Evolutionary conservation across 176 grass and related monocot species (phyloP).

Genomic region (Eremochloa ophiuroides): DNA sequence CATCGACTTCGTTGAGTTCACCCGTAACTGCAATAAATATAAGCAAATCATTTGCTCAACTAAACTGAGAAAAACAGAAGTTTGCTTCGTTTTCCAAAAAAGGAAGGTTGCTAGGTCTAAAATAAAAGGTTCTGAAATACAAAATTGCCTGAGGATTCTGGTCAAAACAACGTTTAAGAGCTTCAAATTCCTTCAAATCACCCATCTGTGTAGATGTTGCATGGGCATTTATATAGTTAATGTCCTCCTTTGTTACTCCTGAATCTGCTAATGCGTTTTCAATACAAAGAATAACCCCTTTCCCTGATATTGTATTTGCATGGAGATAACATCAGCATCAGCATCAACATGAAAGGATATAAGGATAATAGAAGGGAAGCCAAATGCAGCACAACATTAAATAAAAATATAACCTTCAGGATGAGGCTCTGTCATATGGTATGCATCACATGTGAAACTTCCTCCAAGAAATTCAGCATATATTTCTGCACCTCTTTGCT

Average conservation of each 20-base stretch:
- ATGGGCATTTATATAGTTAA: constrained; percentile 99
- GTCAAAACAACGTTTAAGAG: constrained; percentile 78
- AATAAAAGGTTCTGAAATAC: constrained; percentile 18
- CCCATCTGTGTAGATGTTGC: constrained; percentile 91
- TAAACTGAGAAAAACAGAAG: background rate
- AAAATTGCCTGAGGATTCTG: constrained; percentile 68
- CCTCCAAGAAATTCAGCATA: constrained; percentile 98
- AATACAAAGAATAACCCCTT: constrained; percentile 87
- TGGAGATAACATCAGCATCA: constrained; percentile 25
- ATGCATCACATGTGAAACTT: constrained; percentile 98
- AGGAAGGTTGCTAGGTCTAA: background rate
- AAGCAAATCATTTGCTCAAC: constrained; percentile 16
- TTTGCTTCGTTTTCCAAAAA: background rate
- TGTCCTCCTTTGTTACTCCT: constrained; percentile 72
- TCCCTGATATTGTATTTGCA: constrained; percentile 64
- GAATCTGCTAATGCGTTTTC: constrained; percentile 86
- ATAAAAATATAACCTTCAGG: constrained; percentile 62
- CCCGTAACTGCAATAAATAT: constrained; percentile 60
- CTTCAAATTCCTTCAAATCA: constrained; percentile 96
- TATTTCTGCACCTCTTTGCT: constrained; percentile 94
- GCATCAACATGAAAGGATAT: constrained; percentile 4
- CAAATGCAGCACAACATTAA: constrained; percentile 13
- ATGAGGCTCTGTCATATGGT: constrained; percentile 99
- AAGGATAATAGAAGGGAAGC: constrained; percentile 3
- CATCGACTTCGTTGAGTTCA: constrained; percentile 99